Evolutionary conservation across 1,139 yeast genomes (phyloP), one percentile per base, ranked within the genome.

Genomic region (Scheffersomyces segobiensis): DNA sequence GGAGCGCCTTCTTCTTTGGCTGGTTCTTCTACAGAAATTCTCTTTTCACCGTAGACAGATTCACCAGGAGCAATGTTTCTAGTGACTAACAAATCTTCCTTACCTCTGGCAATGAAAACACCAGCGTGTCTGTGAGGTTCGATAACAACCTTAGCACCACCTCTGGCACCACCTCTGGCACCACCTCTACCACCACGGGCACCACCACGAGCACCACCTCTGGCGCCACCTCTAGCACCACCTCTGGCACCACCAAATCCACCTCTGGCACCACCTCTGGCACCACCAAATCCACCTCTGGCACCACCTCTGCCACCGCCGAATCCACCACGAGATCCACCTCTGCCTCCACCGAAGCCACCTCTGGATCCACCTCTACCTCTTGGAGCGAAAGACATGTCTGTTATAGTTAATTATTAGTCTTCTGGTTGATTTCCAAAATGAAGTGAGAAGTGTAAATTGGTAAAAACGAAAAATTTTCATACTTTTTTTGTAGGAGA

Each of bases 61-160:
- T 93, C 98, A 78, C 99, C 99, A 71, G 99, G 99, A 54, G 97
- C 97, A 74, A 88, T 80, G 85, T 95, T 95, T 83, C 89, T 95
- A 72, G 99, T 95, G 65, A 96, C 97, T 72, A 95, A 85, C 76
- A 95, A 86, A 86, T 96, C 99, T 84, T 95, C 99, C 82, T 95
- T 95, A 78, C 99, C 99, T 84, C 98, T 93, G 76, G 98, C 99
- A 79, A 95, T 93, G 87, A 88, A 95, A 67, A 95, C 97, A 87
- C 95, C 95, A 57, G 95, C 97, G 76, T 93, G 98, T 83, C 97
- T 90, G 81, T 95, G 99, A 68, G 98, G 98, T 82, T 95, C 99
- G 69, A 95, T 90, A 71, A 95, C 93, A 67, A 93, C 98, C 81
- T 92, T 91, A 71, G 97, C 91, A 76, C 98, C 99, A 67, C 89